Conservation (phyloP, 306 rosid genomes). For the Dalbergia cultrata region DNA sequence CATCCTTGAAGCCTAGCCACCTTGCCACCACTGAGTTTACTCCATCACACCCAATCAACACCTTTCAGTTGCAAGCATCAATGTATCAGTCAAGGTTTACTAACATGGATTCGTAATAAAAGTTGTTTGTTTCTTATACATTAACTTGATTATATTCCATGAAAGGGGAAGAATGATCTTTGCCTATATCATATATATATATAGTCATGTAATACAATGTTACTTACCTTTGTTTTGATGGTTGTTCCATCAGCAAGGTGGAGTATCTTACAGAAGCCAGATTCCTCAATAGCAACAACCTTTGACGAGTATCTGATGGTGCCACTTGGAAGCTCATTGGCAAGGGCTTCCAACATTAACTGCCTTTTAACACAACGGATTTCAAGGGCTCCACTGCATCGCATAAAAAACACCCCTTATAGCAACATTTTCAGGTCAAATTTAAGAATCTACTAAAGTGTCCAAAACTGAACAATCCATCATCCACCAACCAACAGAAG, state of each 20-base stretch:
- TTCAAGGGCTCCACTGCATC: constrained; percentile 54
- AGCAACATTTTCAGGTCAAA: background rate
- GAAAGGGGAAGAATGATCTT: background rate
- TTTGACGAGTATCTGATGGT: constrained; percentile 76
- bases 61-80: constrained; percentile 50
- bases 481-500: background rate
- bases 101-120: background rate
- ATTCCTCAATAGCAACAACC: constrained; percentile 74
- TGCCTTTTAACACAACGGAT: constrained; percentile 65
- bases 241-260: constrained; percentile 75
- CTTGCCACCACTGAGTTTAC: constrained; percentile 79
- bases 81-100: background rate
- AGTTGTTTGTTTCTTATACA: background rate
- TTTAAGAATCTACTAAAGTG: background rate
- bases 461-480: background rate
- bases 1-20: constrained; percentile 72
- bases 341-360: constrained; percentile 65
- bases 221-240: constrained; percentile 67
- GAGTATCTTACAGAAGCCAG: constrained; percentile 62
- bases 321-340: constrained; percentile 71
- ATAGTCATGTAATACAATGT: background rate
- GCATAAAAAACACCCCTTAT: background rate
- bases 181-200: background rate
- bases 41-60: constrained; percentile 84
- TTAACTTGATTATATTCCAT: background rate